Base-by-base conservation (phyloP, 2,329 filamentous ascomycete species). In the Nemania diffusa region DNA sequence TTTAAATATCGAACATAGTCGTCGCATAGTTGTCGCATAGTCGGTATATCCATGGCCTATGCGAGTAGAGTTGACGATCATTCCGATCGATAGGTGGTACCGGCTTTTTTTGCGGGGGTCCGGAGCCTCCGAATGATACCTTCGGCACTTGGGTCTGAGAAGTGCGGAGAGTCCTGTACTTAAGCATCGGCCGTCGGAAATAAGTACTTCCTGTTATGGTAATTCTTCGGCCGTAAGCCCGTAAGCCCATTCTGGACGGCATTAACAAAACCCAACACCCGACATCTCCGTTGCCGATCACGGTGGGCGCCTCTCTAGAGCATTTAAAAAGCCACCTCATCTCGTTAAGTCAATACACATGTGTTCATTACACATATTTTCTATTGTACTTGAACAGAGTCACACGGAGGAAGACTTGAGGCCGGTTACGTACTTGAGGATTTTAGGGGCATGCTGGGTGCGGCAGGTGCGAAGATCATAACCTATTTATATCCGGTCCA, bases 171-270 rank as follows among this genome's bases (percentile, higher is more conserved):
- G 11, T 15, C 13, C 37, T 15, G 15, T n/a, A 44, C n/a, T n/a
- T 44, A 32, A 15, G 8, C 29, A 20, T 62, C 58, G 58, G 64
- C 48, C 56, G 57, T 5, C 65, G 65, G 60, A 8, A 11, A 48
- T 67, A 67, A 60, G 22, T 11, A 20, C 27, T 64, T 5, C 60
- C 40, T 20, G 17, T 56, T 37, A 32, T 11, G 50, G 60, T 4
- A 34, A 1, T n/a, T 20, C 24, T 55, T 50, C n/a, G n/a, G n/a
- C n/a, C n/a, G n/a, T n/a, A n/a, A n/a, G 51, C 44, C 20, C n/a
- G 17, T 60, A 65, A 50, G 32, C 8, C 34, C 17, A 11, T 32
- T 22, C 42, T 42, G 11, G n/a, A 20, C 24, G 44, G 57, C 22
- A 32, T 60, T 51, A 50, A 48, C n/a, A 24, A 26, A 24, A 1